Conservation (phyloP, 2,329 filamentous ascomycete genomes). For the Harringtonia aguacate region DNA sequence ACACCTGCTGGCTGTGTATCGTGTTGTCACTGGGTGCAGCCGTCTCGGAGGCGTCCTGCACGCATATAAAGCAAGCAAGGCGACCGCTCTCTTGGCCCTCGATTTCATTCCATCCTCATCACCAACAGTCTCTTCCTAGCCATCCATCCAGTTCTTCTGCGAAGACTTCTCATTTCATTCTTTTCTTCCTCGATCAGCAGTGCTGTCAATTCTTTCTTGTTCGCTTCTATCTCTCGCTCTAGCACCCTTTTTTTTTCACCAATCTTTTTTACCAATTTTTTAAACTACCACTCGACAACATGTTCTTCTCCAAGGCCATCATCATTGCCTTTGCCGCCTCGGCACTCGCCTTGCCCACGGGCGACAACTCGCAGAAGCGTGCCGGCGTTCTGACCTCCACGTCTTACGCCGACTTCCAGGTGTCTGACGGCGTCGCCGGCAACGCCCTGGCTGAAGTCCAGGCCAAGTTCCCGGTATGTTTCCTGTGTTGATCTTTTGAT, state of each 20-base stretch:
- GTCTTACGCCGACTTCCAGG: conserved; percentile 30
- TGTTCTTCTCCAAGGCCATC: conserved; percentile 27
- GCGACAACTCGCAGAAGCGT: conserved; percentile 14
- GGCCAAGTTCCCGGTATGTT: conserved; percentile 39
- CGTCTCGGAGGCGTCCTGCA: too few relatives aligned
- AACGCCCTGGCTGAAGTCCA: conserved; percentile 42
- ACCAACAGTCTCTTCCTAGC: too few relatives aligned
- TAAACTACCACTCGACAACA: conserved; percentile 13
- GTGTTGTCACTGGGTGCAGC: not conserved
- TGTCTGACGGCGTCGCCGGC: conserved; percentile 39
- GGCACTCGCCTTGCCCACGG: conserved; percentile 21
- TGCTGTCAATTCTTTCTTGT: conserved; percentile 5
- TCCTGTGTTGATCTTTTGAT: not conserved
- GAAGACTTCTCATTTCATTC: conserved; percentile 8
- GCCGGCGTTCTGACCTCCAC: conserved; percentile 19
- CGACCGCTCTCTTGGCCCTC: not conserved
- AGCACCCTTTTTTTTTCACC: not conserved
- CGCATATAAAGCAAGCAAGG: conserved; percentile 4
- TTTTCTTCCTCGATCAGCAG: conserved; percentile 9
- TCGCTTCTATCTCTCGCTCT: not conserved
- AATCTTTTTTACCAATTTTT: conserved; percentile 1
- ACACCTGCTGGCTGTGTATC: too few relatives aligned
- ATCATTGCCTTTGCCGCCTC: conserved; percentile 25
- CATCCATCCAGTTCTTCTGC: conserved; percentile 7
- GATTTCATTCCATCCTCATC: conserved; percentile 2